Percentiles rank a stretch among this genome's conserved stretches.
These are phyloP conservation scores for Hemileia vastatrix DNA, from an alignment of 1,284 basidiomycete genomes.

Conservation along the genomic window DNA sequence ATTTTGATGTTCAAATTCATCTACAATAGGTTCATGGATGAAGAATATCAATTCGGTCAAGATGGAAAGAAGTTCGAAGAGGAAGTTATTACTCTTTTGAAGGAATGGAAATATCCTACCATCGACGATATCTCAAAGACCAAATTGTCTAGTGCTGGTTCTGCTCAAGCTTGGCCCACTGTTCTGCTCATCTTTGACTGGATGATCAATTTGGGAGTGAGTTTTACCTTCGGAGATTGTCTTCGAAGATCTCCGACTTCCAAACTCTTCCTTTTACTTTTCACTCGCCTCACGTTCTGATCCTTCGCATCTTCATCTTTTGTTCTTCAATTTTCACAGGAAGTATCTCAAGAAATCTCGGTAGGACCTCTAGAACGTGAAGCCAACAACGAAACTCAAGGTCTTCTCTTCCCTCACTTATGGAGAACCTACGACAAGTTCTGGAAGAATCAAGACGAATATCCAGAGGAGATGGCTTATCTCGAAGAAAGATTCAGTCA, in stretches of 20 bases:
- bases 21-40: constrained; percentile 36
- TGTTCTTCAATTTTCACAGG: background rate
- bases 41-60: constrained; percentile 33
- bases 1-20: constrained; percentile 41
- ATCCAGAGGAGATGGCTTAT: constrained; percentile 38
- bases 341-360: background rate
- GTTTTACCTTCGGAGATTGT: background rate
- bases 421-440: constrained; percentile 43
- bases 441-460: constrained; percentile 42
- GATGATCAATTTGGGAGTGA: constrained; percentile 53
- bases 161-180: constrained; percentile 71
- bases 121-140: constrained; percentile 63
- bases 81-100: constrained; percentile 63
- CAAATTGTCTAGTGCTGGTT: constrained; percentile 71
- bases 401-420: constrained; percentile 39
- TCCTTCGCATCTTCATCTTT: background rate
- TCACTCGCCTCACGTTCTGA: background rate
- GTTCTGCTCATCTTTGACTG: constrained; percentile 76
- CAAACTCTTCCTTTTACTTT: background rate
- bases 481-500: constrained; percentile 34
- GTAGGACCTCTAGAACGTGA: constrained; percentile 16
- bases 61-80: constrained; percentile 59
- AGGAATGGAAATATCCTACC: constrained; percentile 65
- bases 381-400: constrained; percentile 31
- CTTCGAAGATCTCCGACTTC: too few relatives aligned